Evolutionary conservation across 2,329 filamentous ascomycete species (phyloP), one percentile per base, ranked within the genome.

Genomic region (Capronia coronata): DNA sequence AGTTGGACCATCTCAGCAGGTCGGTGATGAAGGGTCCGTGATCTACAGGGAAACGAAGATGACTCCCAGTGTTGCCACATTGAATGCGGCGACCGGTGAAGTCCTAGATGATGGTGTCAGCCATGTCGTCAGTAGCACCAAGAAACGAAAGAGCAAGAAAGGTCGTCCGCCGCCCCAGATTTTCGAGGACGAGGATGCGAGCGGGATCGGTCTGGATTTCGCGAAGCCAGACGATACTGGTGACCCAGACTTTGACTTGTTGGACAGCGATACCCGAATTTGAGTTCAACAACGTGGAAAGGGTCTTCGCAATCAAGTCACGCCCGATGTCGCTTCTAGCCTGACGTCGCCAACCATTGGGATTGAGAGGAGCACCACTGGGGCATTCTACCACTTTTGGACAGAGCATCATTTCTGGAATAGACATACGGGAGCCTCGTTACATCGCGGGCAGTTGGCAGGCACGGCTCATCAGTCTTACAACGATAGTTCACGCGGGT

Each of bases 51-150:
- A 59, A 38, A 56, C 55, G 6, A 52, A 45, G 10, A 48, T 56
- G n/a, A 22, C 46, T 21, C 37, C 41, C 3, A 32, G 35, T 4
- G 34, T 45, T 11, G 11, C 41, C 6, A 29, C 23, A 21, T 18
- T 41, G 16, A 45, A 43, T 22, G 43, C 41, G 2, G 29, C 25
- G 3, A 32, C 48, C 4, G 76, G 83, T 43, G 84, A 88, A 68
- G 13, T 37, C 10, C 39, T 51, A 10, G 48, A 51, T 3, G 48
- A 56, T n/a, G 46, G 43, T 16, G 29, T 51, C 25, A 43, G 40
- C 19, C 54, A 54, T 34, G 45, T 48, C 27, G 84, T 94, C 37
- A 83, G 91, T 14, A 94, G 86, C 13, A 91, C 87, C 2, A 77
- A 87, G 53, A 76, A 86, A 45, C 79, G 86, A 51, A 79, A 79